Percentiles rank a stretch among this genome's conserved stretches.
Evolutionary conservation across 805 yeast genomes (phyloP).

Genomic region (Blastobotrys attinorum): DNA sequence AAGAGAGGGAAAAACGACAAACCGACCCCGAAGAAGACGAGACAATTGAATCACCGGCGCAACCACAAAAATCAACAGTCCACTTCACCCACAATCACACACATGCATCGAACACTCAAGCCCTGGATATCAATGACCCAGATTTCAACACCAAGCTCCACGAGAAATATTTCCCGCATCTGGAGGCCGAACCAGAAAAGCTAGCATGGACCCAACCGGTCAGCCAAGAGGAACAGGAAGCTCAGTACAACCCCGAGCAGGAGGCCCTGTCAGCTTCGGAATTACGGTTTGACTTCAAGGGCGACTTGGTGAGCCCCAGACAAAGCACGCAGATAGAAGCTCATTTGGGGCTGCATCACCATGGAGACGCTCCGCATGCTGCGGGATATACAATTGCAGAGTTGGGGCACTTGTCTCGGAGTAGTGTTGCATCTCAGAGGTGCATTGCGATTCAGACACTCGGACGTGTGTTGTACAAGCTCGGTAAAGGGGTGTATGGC

Average conservation of each 20-base stretch:
- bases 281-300: constrained; percentile 82
- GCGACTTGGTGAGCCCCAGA: constrained; percentile 58
- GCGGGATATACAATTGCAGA: constrained; percentile 92
- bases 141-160: constrained; percentile 71
- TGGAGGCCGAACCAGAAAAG: constrained; percentile 74
- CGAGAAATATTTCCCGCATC: constrained; percentile 79
- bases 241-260: constrained; percentile 37
- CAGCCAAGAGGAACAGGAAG: constrained; percentile 27
- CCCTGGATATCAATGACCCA: constrained; percentile 64
- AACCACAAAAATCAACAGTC: no score
- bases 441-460: constrained; percentile 78
- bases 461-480: constrained; percentile 78
- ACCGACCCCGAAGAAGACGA: constrained; percentile 17
- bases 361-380: constrained; percentile 75
- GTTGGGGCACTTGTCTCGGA: constrained; percentile 67
- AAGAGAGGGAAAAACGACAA: not conserved
- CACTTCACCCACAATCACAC: not conserved
- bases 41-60: constrained; percentile 39
- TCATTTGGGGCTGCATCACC: constrained; percentile 78
- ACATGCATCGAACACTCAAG: constrained; percentile 7
- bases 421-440: constrained; percentile 77
- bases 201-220: constrained; percentile 88
- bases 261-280: constrained; percentile 39
- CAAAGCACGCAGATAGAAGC: constrained; percentile 44
- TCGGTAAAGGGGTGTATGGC: constrained; percentile 45